Conservation (phyloP, 805 yeast species). For the Lachancea sp. region DNA sequence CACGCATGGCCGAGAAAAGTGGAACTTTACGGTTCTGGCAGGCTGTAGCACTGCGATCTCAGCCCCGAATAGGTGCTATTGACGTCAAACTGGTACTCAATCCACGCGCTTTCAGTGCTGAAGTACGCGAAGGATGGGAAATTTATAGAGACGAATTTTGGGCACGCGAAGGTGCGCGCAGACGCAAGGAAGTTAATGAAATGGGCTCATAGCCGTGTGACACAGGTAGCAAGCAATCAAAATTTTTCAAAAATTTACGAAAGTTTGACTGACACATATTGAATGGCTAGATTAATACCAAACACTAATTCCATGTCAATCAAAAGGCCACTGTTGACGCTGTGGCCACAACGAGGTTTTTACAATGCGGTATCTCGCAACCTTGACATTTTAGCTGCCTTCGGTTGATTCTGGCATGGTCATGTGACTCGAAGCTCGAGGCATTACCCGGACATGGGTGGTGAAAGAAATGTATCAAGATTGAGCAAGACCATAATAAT, state of each 20-base stretch:
- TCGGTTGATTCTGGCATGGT: too few species aligned
- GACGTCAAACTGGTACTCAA: conserved; percentile 77
- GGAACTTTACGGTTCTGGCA: conserved; percentile 17
- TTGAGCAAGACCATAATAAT: background rate
- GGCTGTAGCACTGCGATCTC: conserved; percentile 35
- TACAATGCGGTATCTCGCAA: too few species aligned
- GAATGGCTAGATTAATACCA: too few species aligned
- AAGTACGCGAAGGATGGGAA: conserved; percentile 91
- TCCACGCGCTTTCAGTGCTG: conserved; percentile 75
- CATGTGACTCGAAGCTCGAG: too few species aligned
- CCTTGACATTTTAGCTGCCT: too few species aligned
- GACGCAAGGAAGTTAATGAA: conserved; percentile 34
- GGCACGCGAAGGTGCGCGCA: conserved; percentile 71
- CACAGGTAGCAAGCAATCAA: too few species aligned
- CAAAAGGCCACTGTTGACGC: too few species aligned
- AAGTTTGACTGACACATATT: too few species aligned
- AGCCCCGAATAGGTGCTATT: conserved; percentile 64
- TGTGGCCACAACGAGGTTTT: too few species aligned
- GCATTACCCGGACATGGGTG: background rate
- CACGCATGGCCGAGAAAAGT: background rate
- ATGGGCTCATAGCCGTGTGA: conserved; percentile 1
- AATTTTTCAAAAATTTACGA: too few species aligned
- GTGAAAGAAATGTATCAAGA: background rate
- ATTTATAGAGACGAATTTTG: conserved; percentile 88
- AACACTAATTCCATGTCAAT: too few species aligned